Base-by-base conservation (phyloP, 352 stramenopile genomes). In the Globisporangium takayamanum region DNA sequence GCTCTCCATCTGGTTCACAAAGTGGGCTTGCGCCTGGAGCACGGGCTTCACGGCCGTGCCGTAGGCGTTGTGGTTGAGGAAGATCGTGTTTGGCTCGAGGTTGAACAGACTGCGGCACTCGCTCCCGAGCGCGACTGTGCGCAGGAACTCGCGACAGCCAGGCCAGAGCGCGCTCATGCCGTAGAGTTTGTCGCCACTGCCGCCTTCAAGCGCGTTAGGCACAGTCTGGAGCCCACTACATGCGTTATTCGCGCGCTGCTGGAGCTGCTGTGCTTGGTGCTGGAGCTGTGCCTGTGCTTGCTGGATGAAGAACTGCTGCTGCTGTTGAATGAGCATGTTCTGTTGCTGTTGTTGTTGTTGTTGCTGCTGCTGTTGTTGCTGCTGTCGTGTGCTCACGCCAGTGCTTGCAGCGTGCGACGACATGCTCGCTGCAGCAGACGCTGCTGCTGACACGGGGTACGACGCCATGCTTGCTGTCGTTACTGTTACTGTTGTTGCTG, bases 1-100 rank as follows among this genome's bases (percentile, higher is more conserved):
- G 66, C 78, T 79, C 67, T 94, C 84, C 84, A 94, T 92, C 70
- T 88, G 82, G 70, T 90, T 91, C 25, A 92, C 81, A 59, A 92
- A 92, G 60, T 92, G 79, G 14, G 82, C 83, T 26, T 94, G 84
- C 33, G 84, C 84, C 61, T 89, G 80, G 54, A 94, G 80, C 16
- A 94, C 84, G 54, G 77, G 73, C 59, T 86, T 87, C 20, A 76
- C 78, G 0, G 84, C 71, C 49, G 85, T 85, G 57, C 84, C 84
- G 62, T 86, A 94, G 33, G 78, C 76, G 66, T 90, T 91, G 53
- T 92, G 84, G 65, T 94, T 94, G 44, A 94, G 76, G 53, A 92
- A 92, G 49, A 86, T 72, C 50, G 73, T 70, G 65, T 87, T 83
- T 22, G 81, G 78, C 66, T 94, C 84, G 44, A 94, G 68, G 66